Evolutionary conservation across 148 eudicot genomes (phyloP), one percentile per base, ranked within the genome.

Genomic region (Rhododendron mucronatum): DNA sequence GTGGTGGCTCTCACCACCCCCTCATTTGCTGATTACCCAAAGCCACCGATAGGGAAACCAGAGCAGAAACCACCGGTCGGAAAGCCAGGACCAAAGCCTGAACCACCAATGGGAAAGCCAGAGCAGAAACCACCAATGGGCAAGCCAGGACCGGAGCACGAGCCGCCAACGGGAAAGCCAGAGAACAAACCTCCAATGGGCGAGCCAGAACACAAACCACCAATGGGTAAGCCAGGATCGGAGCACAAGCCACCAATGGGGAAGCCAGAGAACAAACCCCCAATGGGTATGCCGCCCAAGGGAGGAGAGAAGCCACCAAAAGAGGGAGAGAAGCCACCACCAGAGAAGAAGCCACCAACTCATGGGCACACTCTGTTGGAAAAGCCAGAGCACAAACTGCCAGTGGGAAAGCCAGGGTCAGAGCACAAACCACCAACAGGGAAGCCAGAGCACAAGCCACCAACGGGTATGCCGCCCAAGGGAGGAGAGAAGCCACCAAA

Each of bases 1-100:
- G 63, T 80, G 82, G 82, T 81, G 41, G 83, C 50, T 51, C 83
- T 81, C 47, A 55, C 83, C 69, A 57, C 47, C 21, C 69, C 69
- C 26, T 53, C 69, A 53, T 53, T 20, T 9, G 83, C 83, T 33
- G 83, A 81, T 81, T 57, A 4, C 69, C 35, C 35, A 23, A 51
- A 50, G 11, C 82, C 82, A 80, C 23, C 63, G 9, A 7, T 50
- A 13, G 74, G 74, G 3, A 26, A 67, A 11, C 55, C 51, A 23
- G 81, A 78, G 57, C 7, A 41, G 1, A 80, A 26, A 55, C 75
- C 75, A 28, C 75, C 75, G 1, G n/a, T 63, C 30, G 71, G 71
- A 0, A 61, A 61, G 67, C 67, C 67, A 5, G 26, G 26, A 23
- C 67, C 67, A 21, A 7, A 61, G n/a, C 26, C 8, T 0, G 21